phyloP scores from a whole-genome alignment of 352 stramenopile genomes.

The Lagenidium giganteum region DNA sequence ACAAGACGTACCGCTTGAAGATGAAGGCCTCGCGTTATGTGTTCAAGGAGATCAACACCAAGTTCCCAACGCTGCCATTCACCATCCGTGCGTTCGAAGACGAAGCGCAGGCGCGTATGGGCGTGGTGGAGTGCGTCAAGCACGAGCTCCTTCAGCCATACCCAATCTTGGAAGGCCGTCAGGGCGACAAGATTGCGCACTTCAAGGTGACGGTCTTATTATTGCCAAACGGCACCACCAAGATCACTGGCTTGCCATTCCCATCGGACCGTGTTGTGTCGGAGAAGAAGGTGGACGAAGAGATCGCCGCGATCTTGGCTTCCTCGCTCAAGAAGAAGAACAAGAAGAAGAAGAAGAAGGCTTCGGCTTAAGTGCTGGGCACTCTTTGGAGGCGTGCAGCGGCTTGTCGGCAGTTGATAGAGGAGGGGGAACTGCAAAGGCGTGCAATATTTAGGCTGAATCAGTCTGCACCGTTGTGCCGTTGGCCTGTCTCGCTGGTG shows the following conservation, averaged over 20 bases:
- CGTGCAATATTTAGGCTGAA: background rate
- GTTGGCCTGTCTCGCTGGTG: too few relatives aligned
- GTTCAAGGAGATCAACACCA: constrained; percentile 97
- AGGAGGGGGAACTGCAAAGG: too few relatives aligned
- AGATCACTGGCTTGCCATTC: constrained; percentile 94
- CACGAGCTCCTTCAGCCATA: constrained; percentile 98
- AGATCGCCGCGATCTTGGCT: constrained; percentile 86
- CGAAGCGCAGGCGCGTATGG: constrained; percentile 95
- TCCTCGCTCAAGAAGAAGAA: constrained; percentile 95
- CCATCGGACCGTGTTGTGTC: constrained; percentile 88
- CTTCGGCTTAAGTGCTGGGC: too few relatives aligned
- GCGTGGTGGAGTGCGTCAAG: constrained; percentile 97
- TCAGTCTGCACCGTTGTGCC: too few relatives aligned
- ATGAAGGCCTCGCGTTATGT: constrained; percentile 95
- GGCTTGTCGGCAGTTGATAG: too few relatives aligned
- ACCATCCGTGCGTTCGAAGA: constrained; percentile 95
- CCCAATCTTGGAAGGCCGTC: constrained; percentile 94
- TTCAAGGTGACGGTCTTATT: constrained; percentile 99
- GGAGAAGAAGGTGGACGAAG: constrained; percentile 91
- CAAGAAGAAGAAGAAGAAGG: constrained; percentile 94
- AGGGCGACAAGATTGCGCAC: constrained; percentile 95
- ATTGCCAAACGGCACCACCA: constrained; percentile 92
- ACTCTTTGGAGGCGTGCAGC: too few relatives aligned
- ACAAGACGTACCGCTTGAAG: constrained; percentile 96
- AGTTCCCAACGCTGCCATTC: constrained; percentile 99